Conservation (phyloP, 2,329 filamentous ascomycete species). For the Moelleriella libera region DNA sequence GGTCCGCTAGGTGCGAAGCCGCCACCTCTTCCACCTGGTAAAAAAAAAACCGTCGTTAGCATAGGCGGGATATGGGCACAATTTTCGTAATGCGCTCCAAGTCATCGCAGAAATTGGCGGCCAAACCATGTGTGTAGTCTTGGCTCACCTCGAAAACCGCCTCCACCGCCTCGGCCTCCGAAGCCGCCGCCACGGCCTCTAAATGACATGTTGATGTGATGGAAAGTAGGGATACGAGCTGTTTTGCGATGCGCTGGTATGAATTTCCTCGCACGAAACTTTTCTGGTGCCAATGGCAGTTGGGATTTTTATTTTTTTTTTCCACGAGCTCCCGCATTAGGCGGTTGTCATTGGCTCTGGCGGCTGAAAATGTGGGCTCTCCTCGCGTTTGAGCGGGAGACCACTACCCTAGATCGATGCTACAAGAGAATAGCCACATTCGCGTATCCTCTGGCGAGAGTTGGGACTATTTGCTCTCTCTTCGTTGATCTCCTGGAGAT, state of each 20-base stretch:
- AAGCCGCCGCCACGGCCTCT: slow-evolving; percentile 9
- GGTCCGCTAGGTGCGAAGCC: slow-evolving; percentile 7
- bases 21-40: slow-evolving; percentile 8
- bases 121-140: not conserved
- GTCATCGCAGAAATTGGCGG: not conserved
- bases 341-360: not conserved
- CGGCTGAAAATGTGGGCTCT: not conserved
- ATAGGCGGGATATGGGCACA: too few relatives aligned
- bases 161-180: slow-evolving; percentile 8
- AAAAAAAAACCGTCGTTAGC: not conserved
- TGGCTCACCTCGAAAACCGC: slow-evolving; percentile 7
- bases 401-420: not conserved
- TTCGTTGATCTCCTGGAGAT: too few relatives aligned
- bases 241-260: not conserved
- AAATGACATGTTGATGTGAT: slow-evolving; percentile 8
- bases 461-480: too few relatives aligned
- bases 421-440: too few relatives aligned
- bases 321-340: not conserved
- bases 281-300: slow-evolving; percentile 1
- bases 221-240: not conserved
- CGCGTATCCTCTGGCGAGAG: too few relatives aligned
- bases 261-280: slow-evolving; percentile 3
- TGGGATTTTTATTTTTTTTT: not conserved
- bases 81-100: too few relatives aligned
- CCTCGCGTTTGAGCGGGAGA: not conserved